A percentile compares a stretch with the other conserved stretches of the same genome.
phyloP scores from a whole-genome alignment of 2,329 filamentous ascomycete species.

The Xylariaceae sp. region DNA sequence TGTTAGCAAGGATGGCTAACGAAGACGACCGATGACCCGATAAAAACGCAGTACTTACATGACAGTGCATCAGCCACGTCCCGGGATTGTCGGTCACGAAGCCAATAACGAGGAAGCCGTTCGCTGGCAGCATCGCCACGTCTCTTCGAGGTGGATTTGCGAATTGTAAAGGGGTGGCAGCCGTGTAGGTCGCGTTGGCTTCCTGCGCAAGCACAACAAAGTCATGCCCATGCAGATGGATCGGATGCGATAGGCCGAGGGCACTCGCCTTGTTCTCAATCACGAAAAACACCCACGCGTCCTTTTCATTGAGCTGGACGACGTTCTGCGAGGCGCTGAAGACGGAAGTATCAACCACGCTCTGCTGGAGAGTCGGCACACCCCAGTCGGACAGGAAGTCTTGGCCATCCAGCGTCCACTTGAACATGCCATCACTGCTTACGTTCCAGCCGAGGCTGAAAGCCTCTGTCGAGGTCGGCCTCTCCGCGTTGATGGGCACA shows the following conservation, averaged over 20 bases:
- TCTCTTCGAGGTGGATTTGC: constrained; percentile 46
- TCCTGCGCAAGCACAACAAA: constrained; percentile 34
- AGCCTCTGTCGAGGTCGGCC: constrained; percentile 20
- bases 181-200: constrained; percentile 25
- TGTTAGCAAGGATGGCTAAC: no score
- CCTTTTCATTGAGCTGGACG: constrained; percentile 22
- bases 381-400: constrained; percentile 44
- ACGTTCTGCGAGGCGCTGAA: constrained; percentile 27
- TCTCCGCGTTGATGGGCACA: constrained; percentile 29
- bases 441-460: constrained; percentile 24
- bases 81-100: constrained; percentile 51
- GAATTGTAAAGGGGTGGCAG: constrained; percentile 25
- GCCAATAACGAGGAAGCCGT: constrained; percentile 45
- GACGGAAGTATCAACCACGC: constrained; percentile 18
- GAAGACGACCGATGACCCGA: no score
- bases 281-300: constrained; percentile 34
- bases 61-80: constrained; percentile 38
- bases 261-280: constrained; percentile 27
- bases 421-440: constrained; percentile 33
- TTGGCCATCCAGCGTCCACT: constrained; percentile 45
- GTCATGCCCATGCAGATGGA: constrained; percentile 43
- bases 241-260: constrained; percentile 30
- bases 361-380: constrained; percentile 28
- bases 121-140: constrained; percentile 39
- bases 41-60: no score